These are phyloP conservation scores for Elsinoe necatrix DNA, from an alignment of 2,329 filamentous ascomycete species.

Conservation along the genomic window DNA sequence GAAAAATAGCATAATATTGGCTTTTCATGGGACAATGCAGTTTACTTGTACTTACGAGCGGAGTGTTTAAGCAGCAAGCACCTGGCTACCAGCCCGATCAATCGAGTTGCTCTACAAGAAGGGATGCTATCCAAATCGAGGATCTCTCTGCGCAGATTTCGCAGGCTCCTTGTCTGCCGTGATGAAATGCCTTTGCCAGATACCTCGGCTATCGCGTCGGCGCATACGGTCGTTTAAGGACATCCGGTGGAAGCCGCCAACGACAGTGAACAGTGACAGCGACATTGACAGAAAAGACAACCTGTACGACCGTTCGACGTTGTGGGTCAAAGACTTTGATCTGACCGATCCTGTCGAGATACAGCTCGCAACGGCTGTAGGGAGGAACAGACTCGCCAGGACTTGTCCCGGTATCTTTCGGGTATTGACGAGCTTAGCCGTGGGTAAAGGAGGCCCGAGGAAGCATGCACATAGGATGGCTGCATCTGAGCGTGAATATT, in stretches of 20 bases:
- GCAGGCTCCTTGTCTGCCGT: not conserved
- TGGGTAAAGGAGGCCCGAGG: slow-evolving; percentile 6
- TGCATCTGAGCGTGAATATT: not conserved
- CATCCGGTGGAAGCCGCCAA: not conserved
- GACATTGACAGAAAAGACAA: not conserved
- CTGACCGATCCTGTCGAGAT: not conserved
- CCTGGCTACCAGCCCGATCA: too few species aligned
- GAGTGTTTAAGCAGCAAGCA: too few species aligned
- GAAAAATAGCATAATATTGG: too few species aligned
- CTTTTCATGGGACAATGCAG: too few species aligned
- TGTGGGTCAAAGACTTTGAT: not conserved
- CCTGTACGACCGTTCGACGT: slow-evolving; percentile 4
- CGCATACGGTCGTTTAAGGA: not conserved
- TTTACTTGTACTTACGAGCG: too few species aligned
- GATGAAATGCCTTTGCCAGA: not conserved
- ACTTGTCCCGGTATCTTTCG: not conserved
- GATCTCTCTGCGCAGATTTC: too few species aligned
- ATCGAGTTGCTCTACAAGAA: too few species aligned
- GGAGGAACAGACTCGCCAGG: not conserved
- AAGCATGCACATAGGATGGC: not conserved
- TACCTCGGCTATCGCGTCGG: not conserved
- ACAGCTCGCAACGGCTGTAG: not conserved
- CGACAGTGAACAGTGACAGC: not conserved
- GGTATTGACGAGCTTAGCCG: not conserved
- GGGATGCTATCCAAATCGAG: too few species aligned